Conservation (phyloP, 768 basidiomycete species). For the Mycena kentingensis region DNA sequence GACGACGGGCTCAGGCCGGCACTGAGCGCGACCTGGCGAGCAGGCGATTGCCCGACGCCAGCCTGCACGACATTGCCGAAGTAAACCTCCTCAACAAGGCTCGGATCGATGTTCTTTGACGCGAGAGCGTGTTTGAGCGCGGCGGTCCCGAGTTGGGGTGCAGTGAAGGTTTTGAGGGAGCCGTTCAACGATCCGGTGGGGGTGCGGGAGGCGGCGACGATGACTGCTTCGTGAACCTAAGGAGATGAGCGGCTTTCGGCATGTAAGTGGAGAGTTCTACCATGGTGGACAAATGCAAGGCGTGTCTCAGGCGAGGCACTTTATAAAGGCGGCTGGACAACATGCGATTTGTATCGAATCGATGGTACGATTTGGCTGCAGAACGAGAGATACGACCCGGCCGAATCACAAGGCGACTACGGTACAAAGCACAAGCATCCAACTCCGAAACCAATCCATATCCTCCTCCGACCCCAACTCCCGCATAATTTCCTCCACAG, state of each 20-base stretch:
- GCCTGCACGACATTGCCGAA: constrained; percentile 98
- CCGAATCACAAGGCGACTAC: constrained; percentile 40
- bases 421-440: constrained; percentile 75
- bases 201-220: constrained; percentile 91
- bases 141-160: constrained; percentile 84
- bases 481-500: constrained; percentile 68
- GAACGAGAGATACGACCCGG: background rate
- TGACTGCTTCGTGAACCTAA: constrained; percentile 79
- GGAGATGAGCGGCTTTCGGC: constrained; percentile 3
- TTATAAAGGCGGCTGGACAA: constrained; percentile 16
- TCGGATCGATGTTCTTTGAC: constrained; percentile 76
- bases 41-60: constrained; percentile 97
- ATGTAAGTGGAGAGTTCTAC: background rate
- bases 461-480: constrained; percentile 41
- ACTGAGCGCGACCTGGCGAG: constrained; percentile 91
- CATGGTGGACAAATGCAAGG: constrained; percentile 44
- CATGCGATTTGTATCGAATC: too few species aligned
- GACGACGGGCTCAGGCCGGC: constrained; percentile 84
- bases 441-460: constrained; percentile 63
- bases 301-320: constrained; percentile 4
- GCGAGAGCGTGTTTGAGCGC: constrained; percentile 91
- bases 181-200: constrained; percentile 95
- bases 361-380: too few species aligned
- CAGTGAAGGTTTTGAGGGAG: constrained; percentile 81
- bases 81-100: constrained; percentile 91